Evolutionary conservation across 345 rosid species (phyloP), one percentile per base, ranked within the genome.

Genomic region (Populus alba): DNA sequence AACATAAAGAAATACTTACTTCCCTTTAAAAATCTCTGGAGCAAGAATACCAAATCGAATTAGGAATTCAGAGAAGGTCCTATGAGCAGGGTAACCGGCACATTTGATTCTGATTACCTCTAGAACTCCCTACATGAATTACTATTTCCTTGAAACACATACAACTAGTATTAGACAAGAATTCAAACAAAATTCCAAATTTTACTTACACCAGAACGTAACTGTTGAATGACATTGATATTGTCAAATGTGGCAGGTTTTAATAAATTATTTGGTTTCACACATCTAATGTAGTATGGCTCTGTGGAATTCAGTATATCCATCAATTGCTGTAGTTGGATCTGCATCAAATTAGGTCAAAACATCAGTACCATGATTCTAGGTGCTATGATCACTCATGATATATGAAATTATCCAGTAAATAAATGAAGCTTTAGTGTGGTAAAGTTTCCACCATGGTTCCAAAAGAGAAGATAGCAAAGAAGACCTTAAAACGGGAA

Each of bases 51-150:
- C 12, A 83, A 90, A 93, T 77, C 96, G 85, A 6, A 75, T 78
- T 63, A 93, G 78, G 84, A 95, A 95, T 66, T 91, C 98, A 65
- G 75, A 53, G 78, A 90, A 93, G 79, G 91, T 88, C 85, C 79
- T 93, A 77, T 84, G 85, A 66, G 94, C 88, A 62, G 99, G 97
- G 81, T 82, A 95, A 79, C 99, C 97, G 31, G 90, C 89, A 79
- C 98, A 93, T 79, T 93, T 95, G 78, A 95, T 88, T 87, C 89
- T 90, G 76, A 95, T 91, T 81, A 97, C 97, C 87, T 95, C 99
- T 71, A 95, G 85, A 80, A 95, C 99, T 85, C 99, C 99, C 99
- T 95, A 83, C 75, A 89, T 23, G 75, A 80, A 75, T 25, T 79
- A 75, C 37, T 79, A 71, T 79, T 18, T 73, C 74, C 68, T 72